Evolutionary conservation across 2,329 filamentous ascomycete genomes (phyloP), one percentile per base, ranked within the genome.

Genomic region (Raffaelea arxii): DNA sequence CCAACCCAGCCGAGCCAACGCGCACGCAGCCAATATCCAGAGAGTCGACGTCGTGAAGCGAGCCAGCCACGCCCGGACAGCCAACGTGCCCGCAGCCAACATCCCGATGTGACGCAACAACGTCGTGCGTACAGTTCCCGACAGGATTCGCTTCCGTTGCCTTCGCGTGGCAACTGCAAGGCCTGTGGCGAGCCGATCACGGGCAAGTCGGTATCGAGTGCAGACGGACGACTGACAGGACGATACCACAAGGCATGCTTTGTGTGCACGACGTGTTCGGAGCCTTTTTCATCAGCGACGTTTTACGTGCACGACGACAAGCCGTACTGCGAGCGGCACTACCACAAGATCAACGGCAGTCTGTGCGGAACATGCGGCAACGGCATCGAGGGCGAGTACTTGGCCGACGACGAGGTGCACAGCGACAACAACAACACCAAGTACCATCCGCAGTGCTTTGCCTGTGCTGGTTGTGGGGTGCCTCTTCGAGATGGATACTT

Each of bases 221-320:
- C 89, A 1, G 92, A 96, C 56, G 92, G 92, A 16, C 82, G 90
- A 22, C 71, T 98, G 22, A 94, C 87, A 0, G 92, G 92, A 10
- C 83, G 89, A 52, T 98, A 95, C 63, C 92, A 98, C 71, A 94
- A 94, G 63, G 77, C 84, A 4, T 98, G 91, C 63, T 97, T 98
- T 60, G 86, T 91, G 11, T 98, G 92, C 72, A 78, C 80, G 4
- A 89, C 84, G 2, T 98, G 92, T 68, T 71, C 72, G 11, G 75
- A 81, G 46, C 83, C 89, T 1, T 98, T 97, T 59, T 72, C 81
- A 19, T 94, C 89, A 0, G 78, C 87, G 2, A 89, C 92, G 49
- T 97, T 97, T 57, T 98, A 98, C 61, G 90, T 98, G 11, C 77
- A 89, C 49, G 68, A 84, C 53, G 88, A 98, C 65, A 75, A 80